Percentiles rank a stretch among this genome's conserved stretches.
These are phyloP conservation scores for Neoascochyta sp. DNA, from an alignment of 2,329 filamentous ascomycete genomes.

Conservation along the genomic window DNA sequence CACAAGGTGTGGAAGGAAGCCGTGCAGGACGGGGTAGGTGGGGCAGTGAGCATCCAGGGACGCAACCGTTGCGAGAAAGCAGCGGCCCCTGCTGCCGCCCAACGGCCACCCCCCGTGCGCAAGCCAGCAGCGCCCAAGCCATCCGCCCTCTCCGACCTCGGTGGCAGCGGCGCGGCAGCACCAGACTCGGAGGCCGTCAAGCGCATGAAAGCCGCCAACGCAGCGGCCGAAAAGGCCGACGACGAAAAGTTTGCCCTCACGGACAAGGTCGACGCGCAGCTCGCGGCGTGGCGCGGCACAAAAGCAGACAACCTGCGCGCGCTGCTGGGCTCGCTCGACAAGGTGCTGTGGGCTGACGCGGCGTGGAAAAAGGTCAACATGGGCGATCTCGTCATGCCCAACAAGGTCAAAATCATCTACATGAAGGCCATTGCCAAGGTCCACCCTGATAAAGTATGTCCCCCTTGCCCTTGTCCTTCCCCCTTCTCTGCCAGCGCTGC, in stretches of 20 bases:
- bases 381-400: constrained; percentile 86
- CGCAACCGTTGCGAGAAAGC: constrained; percentile 87
- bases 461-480: too few species aligned
- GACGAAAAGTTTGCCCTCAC: constrained; percentile 88
- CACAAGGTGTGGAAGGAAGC: constrained; percentile 74
- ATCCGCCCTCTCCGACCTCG: constrained; percentile 44
- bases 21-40: constrained; percentile 82
- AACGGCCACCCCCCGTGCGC: constrained; percentile 25
- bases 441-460: constrained; percentile 89
- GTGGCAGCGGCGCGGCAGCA: constrained; percentile 42
- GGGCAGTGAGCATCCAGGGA: constrained; percentile 75
- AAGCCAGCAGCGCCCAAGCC: constrained; percentile 28
- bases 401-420: constrained; percentile 94
- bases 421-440: constrained; percentile 99
- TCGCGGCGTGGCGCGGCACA: constrained; percentile 80
- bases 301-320: constrained; percentile 92
- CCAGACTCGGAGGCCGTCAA: constrained; percentile 71
- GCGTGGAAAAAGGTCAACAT: constrained; percentile 97
- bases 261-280: constrained; percentile 77
- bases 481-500: too few species aligned
- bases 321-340: constrained; percentile 79
- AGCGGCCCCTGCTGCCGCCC: constrained; percentile 43
- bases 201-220: constrained; percentile 76
- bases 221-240: constrained; percentile 79
- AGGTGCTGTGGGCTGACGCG: constrained; percentile 83